Percentiles rank a stretch among this genome's conserved stretches.
Conservation (phyloP, 2,329 filamentous ascomycete genomes). For the Didymella keratinophila region DNA sequence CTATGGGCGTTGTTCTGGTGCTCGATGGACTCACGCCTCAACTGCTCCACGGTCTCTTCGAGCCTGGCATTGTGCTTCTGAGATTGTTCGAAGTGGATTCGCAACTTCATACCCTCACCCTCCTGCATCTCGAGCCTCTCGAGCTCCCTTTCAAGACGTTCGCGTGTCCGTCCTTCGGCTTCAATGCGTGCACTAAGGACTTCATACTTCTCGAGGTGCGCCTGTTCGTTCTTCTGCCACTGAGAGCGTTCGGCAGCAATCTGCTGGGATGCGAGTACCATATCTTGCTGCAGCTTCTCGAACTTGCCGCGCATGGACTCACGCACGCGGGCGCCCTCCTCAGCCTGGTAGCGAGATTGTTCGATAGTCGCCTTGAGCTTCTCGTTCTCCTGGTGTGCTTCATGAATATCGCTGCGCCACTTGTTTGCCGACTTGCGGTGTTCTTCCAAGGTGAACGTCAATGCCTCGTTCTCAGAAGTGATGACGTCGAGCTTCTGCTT, state of each 20-base stretch:
- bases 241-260: constrained; percentile 82
- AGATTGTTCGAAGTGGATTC: constrained; percentile 72
- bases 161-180: constrained; percentile 53
- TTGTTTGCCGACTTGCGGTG: constrained; percentile 67
- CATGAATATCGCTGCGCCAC: constrained; percentile 66
- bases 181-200: constrained; percentile 62
- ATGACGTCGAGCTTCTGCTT: constrained; percentile 62
- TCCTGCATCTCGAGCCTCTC: constrained; percentile 64
- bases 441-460: constrained; percentile 69
- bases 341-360: constrained; percentile 77
- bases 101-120: constrained; percentile 77
- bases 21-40: constrained; percentile 72
- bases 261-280: constrained; percentile 79
- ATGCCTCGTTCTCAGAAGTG: constrained; percentile 66
- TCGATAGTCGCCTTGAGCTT: constrained; percentile 77
- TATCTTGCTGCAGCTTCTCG: constrained; percentile 84
- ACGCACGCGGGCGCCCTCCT: constrained; percentile 84
- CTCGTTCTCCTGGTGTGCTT: constrained; percentile 62
- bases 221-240: constrained; percentile 73
- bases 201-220: constrained; percentile 63
- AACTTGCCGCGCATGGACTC: constrained; percentile 87
- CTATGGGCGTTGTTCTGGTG: constrained; percentile 73
- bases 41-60: constrained; percentile 61
- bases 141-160: constrained; percentile 57
- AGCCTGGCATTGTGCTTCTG: constrained; percentile 70